Conservation (phyloP, 306 rosid species). For the Trifolium pratense region DNA sequence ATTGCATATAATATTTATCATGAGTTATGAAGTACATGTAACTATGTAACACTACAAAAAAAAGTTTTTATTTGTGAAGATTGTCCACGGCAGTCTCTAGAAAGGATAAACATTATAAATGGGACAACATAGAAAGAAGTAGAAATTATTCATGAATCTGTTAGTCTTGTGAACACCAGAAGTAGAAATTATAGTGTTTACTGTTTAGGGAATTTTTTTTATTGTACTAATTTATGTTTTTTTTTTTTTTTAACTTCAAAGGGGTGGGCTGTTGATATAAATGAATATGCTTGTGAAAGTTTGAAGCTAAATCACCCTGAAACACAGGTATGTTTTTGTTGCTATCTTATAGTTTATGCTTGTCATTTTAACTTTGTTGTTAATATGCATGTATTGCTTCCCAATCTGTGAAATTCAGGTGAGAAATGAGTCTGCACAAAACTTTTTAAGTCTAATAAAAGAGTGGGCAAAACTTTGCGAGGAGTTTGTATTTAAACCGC, state of each 20-base stretch:
- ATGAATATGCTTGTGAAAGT: slow-evolving; percentile 46
- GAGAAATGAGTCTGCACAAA: slow-evolving; percentile 50
- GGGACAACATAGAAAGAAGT: too few relatives aligned
- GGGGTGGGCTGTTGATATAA: slow-evolving; percentile 61
- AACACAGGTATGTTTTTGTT: slow-evolving; percentile 44
- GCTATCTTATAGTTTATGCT: not conserved
- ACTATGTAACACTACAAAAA: too few relatives aligned
- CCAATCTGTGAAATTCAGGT: slow-evolving; percentile 48
- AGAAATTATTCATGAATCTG: too few relatives aligned
- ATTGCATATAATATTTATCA: too few relatives aligned
- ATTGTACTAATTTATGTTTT: not conserved
- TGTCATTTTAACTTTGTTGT: not conserved
- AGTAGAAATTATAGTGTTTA: too few relatives aligned
- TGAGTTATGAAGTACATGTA: too few relatives aligned
- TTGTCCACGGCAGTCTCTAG: too few relatives aligned
- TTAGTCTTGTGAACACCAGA: too few relatives aligned
- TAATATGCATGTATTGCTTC: too few relatives aligned
- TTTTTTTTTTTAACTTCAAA: slow-evolving; percentile 15
- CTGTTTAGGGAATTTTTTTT: not conserved
- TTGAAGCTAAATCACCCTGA: slow-evolving; percentile 52
- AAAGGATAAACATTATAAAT: too few relatives aligned
- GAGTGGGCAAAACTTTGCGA: slow-evolving; percentile 51
- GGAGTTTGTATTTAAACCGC: slow-evolving; percentile 30
- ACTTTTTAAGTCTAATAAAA: slow-evolving; percentile 43
- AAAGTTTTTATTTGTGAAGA: too few relatives aligned